Percentiles rank a stretch among this genome's conserved stretches.
Conservation (phyloP, 2,329 filamentous ascomycete genomes). For the Akanthomyces uredinophilus region DNA sequence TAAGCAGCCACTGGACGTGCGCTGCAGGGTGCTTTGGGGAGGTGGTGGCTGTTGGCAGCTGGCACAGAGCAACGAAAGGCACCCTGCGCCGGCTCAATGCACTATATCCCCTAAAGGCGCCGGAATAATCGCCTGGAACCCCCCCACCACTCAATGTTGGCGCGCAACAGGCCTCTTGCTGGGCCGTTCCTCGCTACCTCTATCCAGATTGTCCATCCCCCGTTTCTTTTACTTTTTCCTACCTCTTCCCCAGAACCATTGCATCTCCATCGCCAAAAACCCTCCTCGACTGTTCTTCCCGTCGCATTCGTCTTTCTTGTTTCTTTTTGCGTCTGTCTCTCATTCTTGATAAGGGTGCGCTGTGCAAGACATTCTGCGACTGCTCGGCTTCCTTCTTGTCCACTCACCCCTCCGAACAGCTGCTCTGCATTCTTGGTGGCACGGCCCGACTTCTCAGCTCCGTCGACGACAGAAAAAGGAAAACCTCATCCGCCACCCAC, state of each 20-base stretch:
- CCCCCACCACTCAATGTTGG: not conserved
- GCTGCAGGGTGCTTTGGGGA: not conserved
- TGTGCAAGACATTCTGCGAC: constrained; percentile 4
- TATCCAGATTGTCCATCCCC: not conserved
- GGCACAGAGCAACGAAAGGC: too few species aligned
- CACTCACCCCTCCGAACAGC: not conserved
- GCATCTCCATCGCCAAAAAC: not conserved
- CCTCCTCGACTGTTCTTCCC: not conserved
- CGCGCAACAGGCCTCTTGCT: not conserved
- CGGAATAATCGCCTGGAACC: not conserved
- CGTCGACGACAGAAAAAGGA: constrained; percentile 6
- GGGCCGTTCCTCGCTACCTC: not conserved
- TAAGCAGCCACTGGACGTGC: not conserved
- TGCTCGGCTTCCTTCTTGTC: not conserved
- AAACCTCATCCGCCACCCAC: constrained; percentile 2
- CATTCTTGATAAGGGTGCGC: not conserved
- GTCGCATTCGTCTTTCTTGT: not conserved
- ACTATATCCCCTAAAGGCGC: not conserved
- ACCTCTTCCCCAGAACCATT: constrained; percentile 4
- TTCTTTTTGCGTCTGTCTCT: constrained; percentile 1
- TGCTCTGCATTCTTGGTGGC: not conserved
- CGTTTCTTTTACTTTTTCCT: not conserved
- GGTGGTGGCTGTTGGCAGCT: not conserved
- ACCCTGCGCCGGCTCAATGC: not conserved
- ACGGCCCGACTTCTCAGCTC: constrained; percentile 2